Percentiles rank a stretch among this genome's conserved stretches.
Evolutionary conservation across 345 rosid species (phyloP).

Genomic region (Ricinus communis): DNA sequence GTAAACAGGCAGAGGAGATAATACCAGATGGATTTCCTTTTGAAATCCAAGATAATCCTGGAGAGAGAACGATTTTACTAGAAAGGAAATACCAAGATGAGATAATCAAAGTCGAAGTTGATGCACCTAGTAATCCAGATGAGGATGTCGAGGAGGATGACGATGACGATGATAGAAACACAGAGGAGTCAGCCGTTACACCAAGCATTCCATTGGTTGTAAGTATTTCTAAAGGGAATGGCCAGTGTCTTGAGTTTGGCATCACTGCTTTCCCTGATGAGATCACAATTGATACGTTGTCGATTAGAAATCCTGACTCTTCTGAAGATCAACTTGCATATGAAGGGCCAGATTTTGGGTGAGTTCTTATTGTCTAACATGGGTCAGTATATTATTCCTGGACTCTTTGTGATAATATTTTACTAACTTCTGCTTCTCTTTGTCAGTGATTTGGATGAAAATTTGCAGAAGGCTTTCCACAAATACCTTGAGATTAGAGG

Average conservation of each 20-base stretch:
- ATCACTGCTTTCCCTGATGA: constrained; percentile 50
- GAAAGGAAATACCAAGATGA: constrained; percentile 46
- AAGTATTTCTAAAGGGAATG: constrained; percentile 42
- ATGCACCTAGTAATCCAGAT: constrained; percentile 26
- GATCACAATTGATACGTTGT: constrained; percentile 55
- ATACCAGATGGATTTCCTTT: constrained; percentile 56
- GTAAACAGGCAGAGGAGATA: constrained; percentile 28
- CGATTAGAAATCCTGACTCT: constrained; percentile 31
- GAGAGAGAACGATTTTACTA: constrained; percentile 51
- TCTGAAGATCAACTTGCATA: constrained; percentile 53
- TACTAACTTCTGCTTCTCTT: constrained; percentile 1
- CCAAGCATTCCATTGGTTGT: constrained; percentile 51
- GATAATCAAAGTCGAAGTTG: constrained; percentile 52
- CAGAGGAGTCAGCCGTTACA: not conserved
- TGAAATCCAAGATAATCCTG: constrained; percentile 49
- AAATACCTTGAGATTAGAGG: constrained; percentile 70
- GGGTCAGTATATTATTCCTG: not conserved
- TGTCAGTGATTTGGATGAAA: constrained; percentile 66
- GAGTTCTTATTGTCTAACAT: constrained; percentile 24
- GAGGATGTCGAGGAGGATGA: constrained; percentile 30
- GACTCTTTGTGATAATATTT: not conserved
- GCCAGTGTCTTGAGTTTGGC: constrained; percentile 49
- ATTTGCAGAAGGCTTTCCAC: constrained; percentile 60
- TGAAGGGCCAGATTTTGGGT: constrained; percentile 69
- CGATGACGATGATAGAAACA: constrained; percentile 18